Evolutionary conservation across 1,139 yeast genomes (phyloP).

Genomic region (Magnusiomyces ingens): DNA sequence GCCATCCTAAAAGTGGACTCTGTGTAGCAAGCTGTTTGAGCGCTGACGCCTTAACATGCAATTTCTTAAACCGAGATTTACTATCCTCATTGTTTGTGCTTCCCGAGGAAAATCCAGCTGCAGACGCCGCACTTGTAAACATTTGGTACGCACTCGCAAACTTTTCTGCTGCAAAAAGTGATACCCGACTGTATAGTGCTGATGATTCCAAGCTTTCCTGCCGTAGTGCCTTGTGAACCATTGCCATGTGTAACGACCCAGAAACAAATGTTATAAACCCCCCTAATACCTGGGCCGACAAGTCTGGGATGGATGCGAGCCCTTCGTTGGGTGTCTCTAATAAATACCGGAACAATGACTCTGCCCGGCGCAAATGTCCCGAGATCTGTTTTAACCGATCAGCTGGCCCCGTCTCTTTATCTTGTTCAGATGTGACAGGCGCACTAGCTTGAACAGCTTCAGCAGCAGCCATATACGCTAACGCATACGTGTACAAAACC

Average conservation of each 20-base stretch:
- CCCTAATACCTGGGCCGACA: conserved; percentile 25
- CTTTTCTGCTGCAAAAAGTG: conserved; percentile 32
- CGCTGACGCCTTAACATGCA: conserved; percentile 6
- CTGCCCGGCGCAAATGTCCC: conserved; percentile 26
- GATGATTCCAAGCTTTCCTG: conserved; percentile 22
- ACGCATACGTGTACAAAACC: conserved; percentile 28
- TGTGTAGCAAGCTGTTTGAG: not conserved
- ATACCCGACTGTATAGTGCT: conserved; percentile 28
- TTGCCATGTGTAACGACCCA: conserved; percentile 29
- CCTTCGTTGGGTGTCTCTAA: conserved; percentile 19
- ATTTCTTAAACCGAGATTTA: not conserved
- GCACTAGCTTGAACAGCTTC: conserved; percentile 6
- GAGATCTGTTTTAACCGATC: conserved; percentile 26
- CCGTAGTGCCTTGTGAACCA: conserved; percentile 25
- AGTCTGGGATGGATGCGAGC: conserved; percentile 20
- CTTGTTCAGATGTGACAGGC: conserved; percentile 19
- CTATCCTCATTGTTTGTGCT: too few relatives aligned
- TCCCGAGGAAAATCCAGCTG: too few relatives aligned
- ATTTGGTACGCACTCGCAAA: conserved; percentile 27
- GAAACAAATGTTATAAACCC: conserved; percentile 25
- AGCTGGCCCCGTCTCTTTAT: conserved; percentile 13
- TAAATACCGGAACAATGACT: conserved; percentile 26
- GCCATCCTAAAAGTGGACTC: conserved; percentile 25
- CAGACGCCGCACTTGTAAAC: conserved; percentile 5
- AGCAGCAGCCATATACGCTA: conserved; percentile 18